phyloP scores from a whole-genome alignment of 495 filamentous ascomycete genomes.

The Daldinia concentrica region DNA sequence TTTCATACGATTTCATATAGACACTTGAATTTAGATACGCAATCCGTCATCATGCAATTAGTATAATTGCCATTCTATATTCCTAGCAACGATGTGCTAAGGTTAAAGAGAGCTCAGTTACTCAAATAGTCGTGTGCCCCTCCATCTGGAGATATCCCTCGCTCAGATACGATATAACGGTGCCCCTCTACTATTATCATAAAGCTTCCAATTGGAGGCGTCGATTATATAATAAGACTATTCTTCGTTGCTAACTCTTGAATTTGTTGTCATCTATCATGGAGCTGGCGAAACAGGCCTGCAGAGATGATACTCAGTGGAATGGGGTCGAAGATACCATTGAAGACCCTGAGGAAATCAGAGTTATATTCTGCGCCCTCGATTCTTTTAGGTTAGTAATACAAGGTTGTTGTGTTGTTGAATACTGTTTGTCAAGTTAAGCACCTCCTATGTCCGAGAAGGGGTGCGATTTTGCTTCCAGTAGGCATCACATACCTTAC shows the following conservation, averaged over 20 bases:
- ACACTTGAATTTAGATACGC: not conserved
- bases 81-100: slow-evolving; percentile 21
- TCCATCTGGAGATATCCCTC: slow-evolving; percentile 30
- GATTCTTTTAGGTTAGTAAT: slow-evolving; percentile 86
- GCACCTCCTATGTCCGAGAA: slow-evolving; percentile 16
- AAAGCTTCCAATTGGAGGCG: not conserved
- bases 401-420: slow-evolving; percentile 23
- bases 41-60: slow-evolving; percentile 8
- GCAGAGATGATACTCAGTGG: slow-evolving; percentile 58
- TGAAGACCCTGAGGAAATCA: slow-evolving; percentile 76
- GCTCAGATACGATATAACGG: not conserved
- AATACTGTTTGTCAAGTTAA: slow-evolving; percentile 12
- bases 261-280: slow-evolving; percentile 22
- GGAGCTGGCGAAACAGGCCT: slow-evolving; percentile 16
- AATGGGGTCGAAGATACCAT: slow-evolving; percentile 67
- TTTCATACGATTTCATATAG: not conserved
- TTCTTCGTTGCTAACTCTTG: not conserved
- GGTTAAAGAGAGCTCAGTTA: not conserved
- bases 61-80: slow-evolving; percentile 2
- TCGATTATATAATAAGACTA: slow-evolving; percentile 5
- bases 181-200: not conserved
- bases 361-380: slow-evolving; percentile 77
- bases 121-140: slow-evolving; percentile 26
- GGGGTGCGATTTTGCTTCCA: slow-evolving; percentile 35
- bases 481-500: slow-evolving; percentile 29